Base-by-base conservation (phyloP, 148 eudicot genomes). In the Vaccinium macrocarpon region DNA sequence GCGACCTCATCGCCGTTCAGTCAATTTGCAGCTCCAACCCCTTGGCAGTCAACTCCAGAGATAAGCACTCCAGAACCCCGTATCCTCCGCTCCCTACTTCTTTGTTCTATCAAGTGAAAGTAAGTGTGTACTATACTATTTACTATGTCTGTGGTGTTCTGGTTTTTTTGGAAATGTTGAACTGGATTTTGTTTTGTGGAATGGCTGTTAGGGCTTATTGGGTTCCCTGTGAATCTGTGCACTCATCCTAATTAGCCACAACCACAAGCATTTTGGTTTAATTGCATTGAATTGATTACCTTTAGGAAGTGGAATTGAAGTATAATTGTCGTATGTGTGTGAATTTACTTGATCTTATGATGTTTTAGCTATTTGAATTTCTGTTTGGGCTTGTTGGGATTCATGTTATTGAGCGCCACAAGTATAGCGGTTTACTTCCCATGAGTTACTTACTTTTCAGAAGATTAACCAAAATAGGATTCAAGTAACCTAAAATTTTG, bases 21-120 rank as follows among this genome's bases (percentile, higher is more conserved):
- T 76, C 89, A 13, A 90, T 94, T 1, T 86, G 94, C 79, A 87
- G 88, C 85, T 81, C 91, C 50, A 91, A 94, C 78, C 97, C 97
- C 16, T 84, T 92, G 46, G 90, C 94, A 38, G 74, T 90, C 83
- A 94, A 95, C 86, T 91, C 95, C 79, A 90, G 98, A 86, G 98
- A 95, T 85, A 94, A 90, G 87, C 98, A 94, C 90, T 95, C 98
- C 68, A 89, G 98, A 50, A 95, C 97, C 12, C 98, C 98, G 98
- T 95, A 95, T 91, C 92, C 92, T 85, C 64, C 64, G 21, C 23
- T 59, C 25, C 25, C 64, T 59, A 19, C 21, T 56, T 56, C 25
- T 19, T 21, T 59, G 10, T 59, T 59, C 64, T 59, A 21, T 59
- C 27, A n/a, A n/a, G 1, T 61, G 27, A 21, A 8, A 21, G 21